phyloP scores from a whole-genome alignment of 768 basidiomycete species.

The Phanerochaete carnosa region DNA sequence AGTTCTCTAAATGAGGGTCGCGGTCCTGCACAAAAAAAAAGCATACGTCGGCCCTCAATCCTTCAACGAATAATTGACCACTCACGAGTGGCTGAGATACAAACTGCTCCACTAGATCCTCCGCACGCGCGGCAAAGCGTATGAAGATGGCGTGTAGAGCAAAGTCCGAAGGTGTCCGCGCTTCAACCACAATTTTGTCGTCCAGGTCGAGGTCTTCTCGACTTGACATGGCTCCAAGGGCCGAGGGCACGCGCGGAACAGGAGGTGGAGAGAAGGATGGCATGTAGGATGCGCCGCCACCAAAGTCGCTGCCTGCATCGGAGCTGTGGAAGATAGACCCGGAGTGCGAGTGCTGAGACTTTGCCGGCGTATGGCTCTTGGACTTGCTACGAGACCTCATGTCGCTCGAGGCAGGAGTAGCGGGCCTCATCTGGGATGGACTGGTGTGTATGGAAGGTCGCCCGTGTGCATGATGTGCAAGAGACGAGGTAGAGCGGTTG shows the following conservation, averaged over 20 bases:
- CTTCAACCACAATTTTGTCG: constrained; percentile 65
- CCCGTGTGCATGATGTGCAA: constrained; percentile 43
- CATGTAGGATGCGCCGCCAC: constrained; percentile 34
- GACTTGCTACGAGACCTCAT: constrained; percentile 33
- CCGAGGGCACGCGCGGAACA: constrained; percentile 72
- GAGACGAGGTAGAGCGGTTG: constrained; percentile 76
- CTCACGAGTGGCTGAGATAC: constrained; percentile 66
- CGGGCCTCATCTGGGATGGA: constrained; percentile 54
- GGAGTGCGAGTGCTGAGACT: constrained; percentile 75
- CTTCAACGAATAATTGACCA: background rate
- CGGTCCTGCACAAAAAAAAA: constrained; percentile 47
- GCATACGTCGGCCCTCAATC: background rate
- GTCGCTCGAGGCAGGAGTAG: constrained; percentile 56
- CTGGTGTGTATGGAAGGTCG: constrained; percentile 43
- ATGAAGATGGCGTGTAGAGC: constrained; percentile 88
- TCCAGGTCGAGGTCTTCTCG: constrained; percentile 43
- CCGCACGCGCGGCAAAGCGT: constrained; percentile 76
- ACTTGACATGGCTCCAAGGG: constrained; percentile 40
- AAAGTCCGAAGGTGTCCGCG: constrained; percentile 83
- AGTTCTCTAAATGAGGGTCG: constrained; percentile 62
- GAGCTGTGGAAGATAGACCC: constrained; percentile 72
- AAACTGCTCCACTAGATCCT: constrained; percentile 76
- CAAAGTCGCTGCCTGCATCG: constrained; percentile 70
- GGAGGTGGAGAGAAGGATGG: constrained; percentile 64
- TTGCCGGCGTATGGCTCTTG: constrained; percentile 58